Evolutionary conservation across 1,139 yeast species (phyloP), one percentile per base, ranked within the genome.

Genomic region (Geotrichum phurueaensis): DNA sequence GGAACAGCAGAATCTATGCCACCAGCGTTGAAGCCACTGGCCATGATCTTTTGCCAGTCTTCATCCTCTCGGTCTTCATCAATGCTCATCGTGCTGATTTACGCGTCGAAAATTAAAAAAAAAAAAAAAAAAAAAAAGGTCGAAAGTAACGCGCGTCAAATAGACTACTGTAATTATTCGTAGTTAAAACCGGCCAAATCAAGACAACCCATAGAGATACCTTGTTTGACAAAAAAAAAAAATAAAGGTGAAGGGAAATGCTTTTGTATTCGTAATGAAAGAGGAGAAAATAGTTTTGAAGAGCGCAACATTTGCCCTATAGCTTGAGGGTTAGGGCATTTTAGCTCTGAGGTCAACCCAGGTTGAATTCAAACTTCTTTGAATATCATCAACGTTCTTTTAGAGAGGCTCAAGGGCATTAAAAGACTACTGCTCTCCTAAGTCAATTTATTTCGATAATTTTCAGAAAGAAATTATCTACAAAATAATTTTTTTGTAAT

Each of bases 1-100:
- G 73, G 71, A 50, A 70, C 62, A 13, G 60, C 63, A 22, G 65
- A 55, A 33, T 65, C 65, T 53, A 67, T 52, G 22, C 69, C 65
- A 15, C 61, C 70, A 22, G 66, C 68, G 12, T 64, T 57, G 29
- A 64, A 63, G n/a, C 65, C 68, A 22, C 66, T 66, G 43, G 67
- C 59, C 57, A 68, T 63, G 29, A 68, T 50, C 61, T 62, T 67
- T 22, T 64, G 55, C 71, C 71, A 68, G 58, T 68, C 71, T 5
- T 65, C 69, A 39, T 67, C 63, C 52, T 68, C 71, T 36, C 36
- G 47, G 20, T 51, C 57, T 18, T 53, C 57, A 10, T 39, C 57
- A 47, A 27, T 56, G 3, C 33, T 57, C 60, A 58, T 58, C 22
- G 18, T 39, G 20, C n/a, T 39, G 18, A 31, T 50, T 18, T 5